phyloP scores from a whole-genome alignment of 2,329 filamentous ascomycete genomes.

The Hirsutella thompsonii region DNA sequence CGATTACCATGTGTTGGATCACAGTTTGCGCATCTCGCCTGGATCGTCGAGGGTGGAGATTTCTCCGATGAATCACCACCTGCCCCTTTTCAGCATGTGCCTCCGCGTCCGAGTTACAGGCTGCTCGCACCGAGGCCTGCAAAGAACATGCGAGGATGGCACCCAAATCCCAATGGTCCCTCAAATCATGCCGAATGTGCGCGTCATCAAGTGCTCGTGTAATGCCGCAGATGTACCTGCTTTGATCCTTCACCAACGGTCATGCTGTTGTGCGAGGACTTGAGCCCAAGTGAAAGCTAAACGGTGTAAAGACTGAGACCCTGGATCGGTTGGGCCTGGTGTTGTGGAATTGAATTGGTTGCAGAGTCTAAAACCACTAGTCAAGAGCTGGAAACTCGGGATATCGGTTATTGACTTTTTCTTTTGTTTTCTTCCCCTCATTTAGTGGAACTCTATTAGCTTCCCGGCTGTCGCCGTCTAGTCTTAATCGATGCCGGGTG shows the following conservation, averaged over 20 bases:
- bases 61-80: not conserved
- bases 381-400: not conserved
- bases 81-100: not conserved
- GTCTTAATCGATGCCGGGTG: too few species aligned
- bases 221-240: too few species aligned
- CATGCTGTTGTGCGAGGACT: too few species aligned
- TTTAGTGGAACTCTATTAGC: not conserved
- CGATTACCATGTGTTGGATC: too few species aligned
- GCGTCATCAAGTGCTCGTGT: not conserved
- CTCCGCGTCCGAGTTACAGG: not conserved
- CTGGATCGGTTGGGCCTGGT: too few species aligned
- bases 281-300: too few species aligned
- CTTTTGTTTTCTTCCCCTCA: not conserved
- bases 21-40: too few species aligned
- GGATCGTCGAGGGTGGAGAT: slow-evolving; percentile 2
- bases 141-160: too few species aligned
- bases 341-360: too few species aligned
- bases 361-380: too few species aligned
- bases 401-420: not conserved
- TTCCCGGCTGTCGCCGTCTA: not conserved
- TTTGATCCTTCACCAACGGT: not conserved
- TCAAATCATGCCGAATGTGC: slow-evolving; percentile 1
- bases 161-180: not conserved
- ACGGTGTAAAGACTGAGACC: too few species aligned
- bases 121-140: too few species aligned